phyloP scores from a whole-genome alignment of 805 yeast species.

The Ogataea pini region DNA sequence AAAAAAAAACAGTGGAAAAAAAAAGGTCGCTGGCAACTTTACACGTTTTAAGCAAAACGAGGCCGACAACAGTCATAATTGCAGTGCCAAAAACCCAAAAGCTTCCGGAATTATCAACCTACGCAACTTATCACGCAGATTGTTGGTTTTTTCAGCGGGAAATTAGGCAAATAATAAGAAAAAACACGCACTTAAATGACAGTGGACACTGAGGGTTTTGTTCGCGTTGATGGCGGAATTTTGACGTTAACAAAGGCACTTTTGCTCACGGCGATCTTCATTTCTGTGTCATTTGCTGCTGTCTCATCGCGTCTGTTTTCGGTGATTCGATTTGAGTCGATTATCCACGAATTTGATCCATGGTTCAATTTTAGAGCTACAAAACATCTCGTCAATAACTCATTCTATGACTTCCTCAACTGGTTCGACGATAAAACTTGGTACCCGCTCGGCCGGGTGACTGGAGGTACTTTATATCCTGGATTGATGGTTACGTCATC shows the following conservation, averaged over 20 bases:
- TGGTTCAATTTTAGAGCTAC: constrained; percentile 98
- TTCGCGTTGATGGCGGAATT: constrained; percentile 24
- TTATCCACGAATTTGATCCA: constrained; percentile 96
- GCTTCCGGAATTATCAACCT: neutral
- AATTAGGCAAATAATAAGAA: neutral
- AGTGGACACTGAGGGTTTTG: constrained; percentile 31
- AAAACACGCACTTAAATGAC: constrained; percentile 14
- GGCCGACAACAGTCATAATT: neutral
- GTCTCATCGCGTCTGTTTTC: constrained; percentile 89
- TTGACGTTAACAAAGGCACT: constrained; percentile 37
- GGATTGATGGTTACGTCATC: constrained; percentile 99
- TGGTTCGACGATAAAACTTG: constrained; percentile 99
- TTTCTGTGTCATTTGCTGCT: constrained; percentile 86
- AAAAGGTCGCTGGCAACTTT: constrained; percentile 1
- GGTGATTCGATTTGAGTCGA: constrained; percentile 93
- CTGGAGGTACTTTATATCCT: constrained; percentile 98
- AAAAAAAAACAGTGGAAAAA: neutral
- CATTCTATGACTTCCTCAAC: constrained; percentile 88
- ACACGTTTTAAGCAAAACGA: neutral
- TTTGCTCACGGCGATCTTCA: constrained; percentile 65
- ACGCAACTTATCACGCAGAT: neutral
- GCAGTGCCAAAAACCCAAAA: neutral
- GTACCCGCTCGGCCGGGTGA: constrained; percentile 98
- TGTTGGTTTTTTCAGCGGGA: neutral
- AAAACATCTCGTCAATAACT: constrained; percentile 79